phyloP scores from a whole-genome alignment of 768 basidiomycete species.

The Lactarius quietus region DNA sequence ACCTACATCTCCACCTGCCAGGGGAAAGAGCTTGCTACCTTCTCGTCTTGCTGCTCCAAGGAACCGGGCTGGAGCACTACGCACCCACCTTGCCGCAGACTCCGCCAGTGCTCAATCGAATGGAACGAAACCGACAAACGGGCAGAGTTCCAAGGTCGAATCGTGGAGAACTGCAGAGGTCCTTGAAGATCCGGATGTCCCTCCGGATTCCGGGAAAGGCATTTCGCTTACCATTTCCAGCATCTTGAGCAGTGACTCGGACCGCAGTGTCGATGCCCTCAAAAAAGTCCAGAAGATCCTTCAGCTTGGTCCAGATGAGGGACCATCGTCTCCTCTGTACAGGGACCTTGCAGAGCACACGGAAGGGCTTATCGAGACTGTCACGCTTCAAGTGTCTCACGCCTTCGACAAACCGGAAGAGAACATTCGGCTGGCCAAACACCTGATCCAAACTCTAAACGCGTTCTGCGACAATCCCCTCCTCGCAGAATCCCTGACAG shows the following conservation, averaged over 20 bases:
- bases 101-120: not conserved
- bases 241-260: conserved; percentile 82
- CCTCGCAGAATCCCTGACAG: conserved; percentile 82
- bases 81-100: conserved; percentile 13
- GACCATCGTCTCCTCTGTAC: conserved; percentile 64
- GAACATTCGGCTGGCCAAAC: conserved; percentile 93
- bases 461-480: conserved; percentile 90
- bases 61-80: conserved; percentile 38
- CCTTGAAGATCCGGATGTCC: conserved; percentile 22
- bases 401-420: conserved; percentile 83
- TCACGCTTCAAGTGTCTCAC: conserved; percentile 88
- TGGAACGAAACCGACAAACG: conserved; percentile 14
- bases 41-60: conserved; percentile 71
- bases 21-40: conserved; percentile 68
- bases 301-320: conserved; percentile 68
- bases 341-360: conserved; percentile 75
- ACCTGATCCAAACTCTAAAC: conserved; percentile 94
- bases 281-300: conserved; percentile 91
- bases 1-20: conserved; percentile 38
- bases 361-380: conserved; percentile 83
- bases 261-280: conserved; percentile 85
- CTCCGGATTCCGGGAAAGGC: conserved; percentile 44
- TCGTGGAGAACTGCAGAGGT: conserved; percentile 21
- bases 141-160: conserved; percentile 21
- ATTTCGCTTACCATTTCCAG: conserved; percentile 83